Evolutionary conservation across 306 rosid species (phyloP), one percentile per base, ranked within the genome.

Genomic region (Parietaria judaica): DNA sequence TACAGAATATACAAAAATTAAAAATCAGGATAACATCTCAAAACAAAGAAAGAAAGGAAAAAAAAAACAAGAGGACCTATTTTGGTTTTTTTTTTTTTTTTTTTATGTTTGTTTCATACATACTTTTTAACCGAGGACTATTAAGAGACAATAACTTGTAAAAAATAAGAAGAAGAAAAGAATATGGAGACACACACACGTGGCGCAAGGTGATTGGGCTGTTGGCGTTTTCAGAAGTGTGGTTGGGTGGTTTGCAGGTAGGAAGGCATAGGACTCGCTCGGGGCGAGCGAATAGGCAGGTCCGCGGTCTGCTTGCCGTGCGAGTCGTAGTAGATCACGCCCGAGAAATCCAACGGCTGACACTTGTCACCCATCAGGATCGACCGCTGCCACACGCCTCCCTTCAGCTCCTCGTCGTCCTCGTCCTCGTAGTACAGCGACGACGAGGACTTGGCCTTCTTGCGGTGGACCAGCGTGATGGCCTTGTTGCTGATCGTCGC

Each of bases 341-440:
- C 99, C 0, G 95, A 83, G 71, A 80, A 94, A 78, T 86, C 79
- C 74, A 88, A 76, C 71, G 95, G 99, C 65, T 82, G 83, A 5
- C 97, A 88, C 73, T 94, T 94, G 37, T 81, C 95, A 0, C 99
- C 99, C 97, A 88, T 86, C 70, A 86, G 12, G 45, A 86, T 94
- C 69, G 86, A 65, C 74, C 77, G 72, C 81, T 94, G 97, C 99
- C 99, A 94, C 6, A 94, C 92, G 17, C 98, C 98, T 1, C 92
- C 98, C 72, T 83, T 70, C 36, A 92, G 96, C 86, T 86, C 83
- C 51, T 70, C 79, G 1, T 68, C 58, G 11, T 49, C 60, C 46
- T 47, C 58, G 17, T 6, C 75, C 54, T 0, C 36, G 17, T 3
- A 13, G 3, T 51, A 23, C 31, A 23, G 31, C 31, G 31, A 23